A percentile compares a stretch with the other conserved stretches of the same genome.
Evolutionary conservation across 2,329 filamentous ascomycete species (phyloP).

Genomic region (Dactylellina haptotyla): DNA sequence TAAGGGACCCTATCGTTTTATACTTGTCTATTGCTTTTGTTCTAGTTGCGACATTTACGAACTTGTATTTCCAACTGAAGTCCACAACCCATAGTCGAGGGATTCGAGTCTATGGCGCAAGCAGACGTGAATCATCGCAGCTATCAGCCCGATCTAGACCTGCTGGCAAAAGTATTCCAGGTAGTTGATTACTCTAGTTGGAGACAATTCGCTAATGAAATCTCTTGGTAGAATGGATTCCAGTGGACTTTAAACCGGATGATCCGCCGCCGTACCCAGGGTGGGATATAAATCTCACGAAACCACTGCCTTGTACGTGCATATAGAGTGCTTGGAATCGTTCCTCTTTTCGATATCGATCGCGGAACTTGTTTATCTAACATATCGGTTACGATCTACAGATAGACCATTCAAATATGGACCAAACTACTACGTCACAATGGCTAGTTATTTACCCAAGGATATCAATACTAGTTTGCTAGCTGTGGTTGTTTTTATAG

Average conservation of each 20-base stretch:
- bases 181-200: no score
- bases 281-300: slow-evolving; percentile 75
- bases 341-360: no score
- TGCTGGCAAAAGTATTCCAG: no score
- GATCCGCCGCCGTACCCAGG: slow-evolving; percentile 71
- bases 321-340: background rate
- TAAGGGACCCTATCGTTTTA: slow-evolving; percentile 1
- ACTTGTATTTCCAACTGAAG: background rate
- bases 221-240: slow-evolving; percentile 68
- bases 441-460: slow-evolving; percentile 4
- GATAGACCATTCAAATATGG: slow-evolving; percentile 80
- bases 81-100: background rate
- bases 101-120: no score
- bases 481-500: background rate
- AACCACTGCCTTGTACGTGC: slow-evolving; percentile 72
- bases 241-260: slow-evolving; percentile 70
- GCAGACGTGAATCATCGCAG: no score
- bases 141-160: background rate
- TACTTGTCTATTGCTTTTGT: slow-evolving; percentile 12
- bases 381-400: background rate
- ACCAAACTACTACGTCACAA: slow-evolving; percentile 63
- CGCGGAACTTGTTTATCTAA: no score
- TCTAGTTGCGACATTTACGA: background rate
- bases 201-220: no score
- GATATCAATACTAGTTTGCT: background rate